These are phyloP conservation scores for Microbotryum lychnidis-dioicae DNA, from an alignment of 1,284 basidiomycete species.

Conservation along the genomic window DNA sequence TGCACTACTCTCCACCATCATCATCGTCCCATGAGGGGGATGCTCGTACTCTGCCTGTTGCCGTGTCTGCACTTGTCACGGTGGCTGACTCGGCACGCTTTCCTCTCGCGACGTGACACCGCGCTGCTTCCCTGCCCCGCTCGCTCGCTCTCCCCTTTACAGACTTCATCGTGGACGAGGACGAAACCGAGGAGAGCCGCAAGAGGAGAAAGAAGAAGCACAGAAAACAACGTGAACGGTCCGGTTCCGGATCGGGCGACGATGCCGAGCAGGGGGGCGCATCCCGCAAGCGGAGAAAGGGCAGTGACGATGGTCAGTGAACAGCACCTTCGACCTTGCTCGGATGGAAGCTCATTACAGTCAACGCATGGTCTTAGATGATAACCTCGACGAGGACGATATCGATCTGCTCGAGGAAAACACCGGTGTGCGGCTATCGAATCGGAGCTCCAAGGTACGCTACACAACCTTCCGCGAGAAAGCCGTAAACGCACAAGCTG, in stretches of 20 bases:
- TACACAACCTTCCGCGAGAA: neutral
- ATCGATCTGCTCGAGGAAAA: constrained; percentile 91
- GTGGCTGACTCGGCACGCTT: no score
- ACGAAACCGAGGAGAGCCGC: constrained; percentile 53
- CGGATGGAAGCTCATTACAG: constrained; percentile 10
- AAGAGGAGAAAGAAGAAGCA: constrained; percentile 54
- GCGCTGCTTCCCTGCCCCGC: neutral
- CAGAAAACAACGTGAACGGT: constrained; percentile 40
- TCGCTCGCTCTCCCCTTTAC: neutral
- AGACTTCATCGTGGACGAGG: constrained; percentile 76
- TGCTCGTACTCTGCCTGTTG: no score
- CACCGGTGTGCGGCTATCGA: constrained; percentile 54
- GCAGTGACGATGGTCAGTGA: constrained; percentile 17
- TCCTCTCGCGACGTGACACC: no score
- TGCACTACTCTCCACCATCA: no score
- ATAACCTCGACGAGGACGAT: constrained; percentile 85
- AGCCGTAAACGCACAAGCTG: neutral
- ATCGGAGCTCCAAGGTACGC: constrained; percentile 32
- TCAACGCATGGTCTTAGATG: constrained; percentile 35
- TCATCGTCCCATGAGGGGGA: no score
- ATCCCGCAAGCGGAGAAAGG: constrained; percentile 52
- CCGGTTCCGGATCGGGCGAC: constrained; percentile 37
- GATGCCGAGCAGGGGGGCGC: constrained; percentile 44
- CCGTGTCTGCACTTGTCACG: neutral
- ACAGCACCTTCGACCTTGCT: constrained; percentile 47